Conservation (phyloP, 345 rosid species). For the Chamaenerion angustifolium region DNA sequence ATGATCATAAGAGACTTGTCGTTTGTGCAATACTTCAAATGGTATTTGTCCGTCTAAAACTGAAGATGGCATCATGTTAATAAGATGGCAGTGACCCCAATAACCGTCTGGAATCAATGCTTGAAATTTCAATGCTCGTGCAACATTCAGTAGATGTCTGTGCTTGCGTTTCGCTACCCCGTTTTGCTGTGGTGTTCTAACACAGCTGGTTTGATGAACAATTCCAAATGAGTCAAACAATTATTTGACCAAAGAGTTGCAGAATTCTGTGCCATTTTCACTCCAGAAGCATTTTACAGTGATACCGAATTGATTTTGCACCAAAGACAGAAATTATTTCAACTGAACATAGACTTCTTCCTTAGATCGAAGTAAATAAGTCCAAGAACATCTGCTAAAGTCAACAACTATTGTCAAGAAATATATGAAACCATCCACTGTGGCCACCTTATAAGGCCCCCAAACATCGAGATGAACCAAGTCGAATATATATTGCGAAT, state of each 20-base stretch:
- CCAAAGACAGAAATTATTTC: background rate
- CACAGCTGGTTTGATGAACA: background rate
- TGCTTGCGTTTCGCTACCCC: background rate
- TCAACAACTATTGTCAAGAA: background rate
- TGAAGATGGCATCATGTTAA: background rate
- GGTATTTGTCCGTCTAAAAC: background rate
- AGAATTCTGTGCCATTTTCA: background rate
- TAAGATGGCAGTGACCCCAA: constrained; percentile 1
- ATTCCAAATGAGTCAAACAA: too few relatives aligned
- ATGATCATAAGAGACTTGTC: too few relatives aligned
- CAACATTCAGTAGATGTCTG: background rate
- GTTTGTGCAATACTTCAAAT: background rate
- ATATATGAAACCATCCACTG: background rate
- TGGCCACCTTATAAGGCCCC: background rate
- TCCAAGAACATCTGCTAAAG: background rate
- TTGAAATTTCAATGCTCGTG: constrained; percentile 1
- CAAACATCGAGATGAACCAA: constrained; percentile 3
- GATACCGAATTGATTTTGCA: too few relatives aligned
- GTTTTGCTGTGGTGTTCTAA: constrained; percentile 3
- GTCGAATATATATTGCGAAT: background rate
- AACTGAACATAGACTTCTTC: background rate
- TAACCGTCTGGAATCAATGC: background rate
- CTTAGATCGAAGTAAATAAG: background rate
- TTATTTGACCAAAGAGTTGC: background rate
- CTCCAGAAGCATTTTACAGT: too few relatives aligned